These are phyloP conservation scores for Aspergillus chevalieri DNA, from an alignment of 2,329 filamentous ascomycete genomes.

Conservation along the genomic window DNA sequence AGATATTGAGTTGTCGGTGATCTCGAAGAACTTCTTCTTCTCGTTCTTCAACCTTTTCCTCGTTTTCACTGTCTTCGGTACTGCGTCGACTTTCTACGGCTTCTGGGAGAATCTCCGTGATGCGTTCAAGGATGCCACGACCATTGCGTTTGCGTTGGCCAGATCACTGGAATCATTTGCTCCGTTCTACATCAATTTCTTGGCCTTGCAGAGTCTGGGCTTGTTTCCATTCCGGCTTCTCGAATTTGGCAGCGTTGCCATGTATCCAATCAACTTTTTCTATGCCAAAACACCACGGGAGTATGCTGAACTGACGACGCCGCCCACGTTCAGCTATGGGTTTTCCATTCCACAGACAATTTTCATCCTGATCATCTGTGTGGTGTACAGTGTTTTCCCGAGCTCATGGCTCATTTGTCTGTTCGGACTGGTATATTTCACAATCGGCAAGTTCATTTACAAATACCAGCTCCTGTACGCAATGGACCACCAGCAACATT, in stretches of 20 bases:
- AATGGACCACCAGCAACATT: slow-evolving; percentile 75
- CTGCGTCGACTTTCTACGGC: slow-evolving; percentile 66
- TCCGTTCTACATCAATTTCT: slow-evolving; percentile 86
- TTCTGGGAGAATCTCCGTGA: slow-evolving; percentile 61
- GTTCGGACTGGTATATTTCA: slow-evolving; percentile 62
- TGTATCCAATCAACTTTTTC: slow-evolving; percentile 76
- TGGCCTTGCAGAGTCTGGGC: slow-evolving; percentile 89
- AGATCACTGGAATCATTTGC: slow-evolving; percentile 66
- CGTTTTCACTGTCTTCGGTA: slow-evolving; percentile 82
- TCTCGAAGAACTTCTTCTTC: slow-evolving; percentile 99
- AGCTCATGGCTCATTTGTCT: slow-evolving; percentile 74
- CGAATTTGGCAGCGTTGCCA: slow-evolving; percentile 75
- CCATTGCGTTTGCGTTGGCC: slow-evolving; percentile 70
- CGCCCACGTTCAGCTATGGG: slow-evolving; percentile 87
- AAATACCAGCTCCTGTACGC: slow-evolving; percentile 90
- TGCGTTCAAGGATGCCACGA: slow-evolving; percentile 70
- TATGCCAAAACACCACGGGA: slow-evolving; percentile 84
- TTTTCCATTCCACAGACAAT: slow-evolving; percentile 92
- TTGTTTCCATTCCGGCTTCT: slow-evolving; percentile 87
- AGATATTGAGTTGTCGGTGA: slow-evolving; percentile 87
- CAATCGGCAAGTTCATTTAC: slow-evolving; percentile 40
- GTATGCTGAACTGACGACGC: slow-evolving; percentile 71
- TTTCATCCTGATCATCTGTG: slow-evolving; percentile 87
- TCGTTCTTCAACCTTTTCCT: slow-evolving; percentile 99
- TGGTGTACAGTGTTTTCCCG: slow-evolving; percentile 85